Conservation (phyloP, 148 eudicot genomes). For the Hydrangea macrophylla region DNA sequence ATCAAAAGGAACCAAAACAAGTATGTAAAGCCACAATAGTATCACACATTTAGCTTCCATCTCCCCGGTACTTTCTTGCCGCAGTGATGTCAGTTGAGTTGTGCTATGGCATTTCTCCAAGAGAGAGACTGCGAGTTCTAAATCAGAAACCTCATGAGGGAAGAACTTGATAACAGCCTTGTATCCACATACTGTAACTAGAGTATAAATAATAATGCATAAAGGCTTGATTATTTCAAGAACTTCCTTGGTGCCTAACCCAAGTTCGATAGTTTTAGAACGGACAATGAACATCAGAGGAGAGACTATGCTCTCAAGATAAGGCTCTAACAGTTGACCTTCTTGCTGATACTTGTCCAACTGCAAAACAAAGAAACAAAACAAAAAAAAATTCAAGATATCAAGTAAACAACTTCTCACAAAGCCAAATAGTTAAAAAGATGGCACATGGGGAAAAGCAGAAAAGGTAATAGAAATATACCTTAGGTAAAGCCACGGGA, state of each 20-base stretch:
- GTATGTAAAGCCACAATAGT: slow-evolving; percentile 86
- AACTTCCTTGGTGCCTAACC: slow-evolving; percentile 55
- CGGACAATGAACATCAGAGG: slow-evolving; percentile 88
- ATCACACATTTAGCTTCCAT: slow-evolving; percentile 93
- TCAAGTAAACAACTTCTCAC: neutral
- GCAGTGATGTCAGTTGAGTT: slow-evolving; percentile 48
- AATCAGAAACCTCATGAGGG: slow-evolving; percentile 96
- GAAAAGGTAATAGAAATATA: too few species aligned
- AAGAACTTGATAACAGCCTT: slow-evolving; percentile 93
- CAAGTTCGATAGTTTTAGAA: slow-evolving; percentile 56
- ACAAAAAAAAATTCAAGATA: neutral
- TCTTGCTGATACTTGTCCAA: slow-evolving; percentile 95
- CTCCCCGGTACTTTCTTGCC: slow-evolving; percentile 98
- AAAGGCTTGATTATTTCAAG: slow-evolving; percentile 76
- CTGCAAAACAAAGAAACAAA: slow-evolving; percentile 33
- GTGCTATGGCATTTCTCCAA: slow-evolving; percentile 72
- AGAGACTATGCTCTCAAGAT: slow-evolving; percentile 84
- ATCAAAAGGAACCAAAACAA: slow-evolving; percentile 93
- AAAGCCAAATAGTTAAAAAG: neutral
- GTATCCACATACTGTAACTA: slow-evolving; percentile 92
- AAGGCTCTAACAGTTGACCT: slow-evolving; percentile 90
- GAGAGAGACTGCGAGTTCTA: slow-evolving; percentile 90
- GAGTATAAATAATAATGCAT: slow-evolving; percentile 68
- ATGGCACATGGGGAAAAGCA: neutral
- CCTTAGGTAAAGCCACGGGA: neutral